A percentile compares a stretch with the other conserved stretches of the same genome.
Evolutionary conservation across 2,329 filamentous ascomycete genomes (phyloP).

Genomic region (Thermomyces lanuginosus): DNA sequence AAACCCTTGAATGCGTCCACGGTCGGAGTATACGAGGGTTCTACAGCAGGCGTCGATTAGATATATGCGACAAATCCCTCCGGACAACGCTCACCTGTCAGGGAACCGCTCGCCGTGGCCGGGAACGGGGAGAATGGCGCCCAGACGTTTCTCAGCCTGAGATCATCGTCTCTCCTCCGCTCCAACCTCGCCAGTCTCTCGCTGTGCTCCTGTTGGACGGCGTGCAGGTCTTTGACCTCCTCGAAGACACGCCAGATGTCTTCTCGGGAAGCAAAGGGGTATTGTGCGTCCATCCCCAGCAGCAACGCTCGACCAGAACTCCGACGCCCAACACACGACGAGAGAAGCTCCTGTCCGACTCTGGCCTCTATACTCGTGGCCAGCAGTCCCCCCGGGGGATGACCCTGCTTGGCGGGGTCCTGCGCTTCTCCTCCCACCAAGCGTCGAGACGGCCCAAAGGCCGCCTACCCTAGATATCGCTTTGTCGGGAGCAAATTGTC

Average conservation of each 20-base stretch:
- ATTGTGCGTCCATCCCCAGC: conserved; percentile 46
- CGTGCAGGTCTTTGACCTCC: conserved; percentile 45
- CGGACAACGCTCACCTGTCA: conserved; percentile 50
- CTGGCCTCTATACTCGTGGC: not conserved
- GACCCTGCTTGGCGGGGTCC: conserved; percentile 7
- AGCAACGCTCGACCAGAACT: not conserved
- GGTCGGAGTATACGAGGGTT: conserved; percentile 62
- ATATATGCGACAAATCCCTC: conserved; percentile 1
- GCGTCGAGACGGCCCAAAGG: conserved; percentile 21
- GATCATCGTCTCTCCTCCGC: conserved; percentile 46
- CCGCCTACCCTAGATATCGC: conserved; percentile 19
- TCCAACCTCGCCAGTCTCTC: conserved; percentile 47
- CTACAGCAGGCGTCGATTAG: conserved; percentile 29
- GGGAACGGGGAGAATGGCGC: conserved; percentile 71
- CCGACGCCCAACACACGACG: too few species aligned
- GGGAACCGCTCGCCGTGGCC: conserved; percentile 63
- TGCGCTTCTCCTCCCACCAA: conserved; percentile 16
- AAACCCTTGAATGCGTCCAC: conserved; percentile 78
- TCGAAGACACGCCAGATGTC: conserved; percentile 49
- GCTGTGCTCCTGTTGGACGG: conserved; percentile 43
- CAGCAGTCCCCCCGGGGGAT: not conserved
- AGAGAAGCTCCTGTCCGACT: not conserved
- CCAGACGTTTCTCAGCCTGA: conserved; percentile 70
- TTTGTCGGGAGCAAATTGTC: too few species aligned
- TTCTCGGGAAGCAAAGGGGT: conserved; percentile 46